A percentile compares a stretch with the other conserved stretches of the same genome.
phyloP scores from a whole-genome alignment of 768 basidiomycete genomes.

The Multifurca ochricompacta region DNA sequence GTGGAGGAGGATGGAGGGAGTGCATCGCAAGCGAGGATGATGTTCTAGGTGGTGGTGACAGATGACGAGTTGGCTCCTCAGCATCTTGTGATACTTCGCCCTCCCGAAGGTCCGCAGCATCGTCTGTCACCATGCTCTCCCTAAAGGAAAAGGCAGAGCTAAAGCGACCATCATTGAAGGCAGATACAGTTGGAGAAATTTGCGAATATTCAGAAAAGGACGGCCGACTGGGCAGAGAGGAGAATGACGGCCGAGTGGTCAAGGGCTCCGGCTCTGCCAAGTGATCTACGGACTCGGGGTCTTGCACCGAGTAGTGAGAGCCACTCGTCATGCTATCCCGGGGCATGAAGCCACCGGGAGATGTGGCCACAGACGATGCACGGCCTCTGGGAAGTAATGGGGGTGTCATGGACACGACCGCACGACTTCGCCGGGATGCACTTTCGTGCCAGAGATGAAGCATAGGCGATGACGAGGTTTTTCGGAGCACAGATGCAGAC shows the following conservation, averaged over 20 bases:
- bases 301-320: constrained; percentile 18
- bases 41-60: constrained; percentile 20
- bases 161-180: constrained; percentile 59
- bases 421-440: constrained; percentile 4
- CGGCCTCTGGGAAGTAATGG: constrained; percentile 9
- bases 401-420: constrained; percentile 20
- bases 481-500: constrained; percentile 31
- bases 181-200: constrained; percentile 69
- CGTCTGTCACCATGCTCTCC: constrained; percentile 22
- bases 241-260: constrained; percentile 43
- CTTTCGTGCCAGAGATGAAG: constrained; percentile 17
- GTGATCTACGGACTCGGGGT: constrained; percentile 4
- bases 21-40: constrained; percentile 20
- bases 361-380: constrained; percentile 1
- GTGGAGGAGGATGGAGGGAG: constrained; percentile 17
- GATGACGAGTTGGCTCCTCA: constrained; percentile 11
- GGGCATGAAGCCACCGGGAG: neutral
- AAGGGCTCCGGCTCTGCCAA: constrained; percentile 22
- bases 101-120: neutral
- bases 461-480: constrained; percentile 40
- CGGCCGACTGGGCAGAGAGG: constrained; percentile 39
- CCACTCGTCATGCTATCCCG: constrained; percentile 21
- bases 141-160: constrained; percentile 17
- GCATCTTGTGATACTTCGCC: neutral
- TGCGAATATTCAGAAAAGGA: constrained; percentile 64